Base-by-base conservation (phyloP, 768 basidiomycete genomes). In the Trametes punicea region DNA sequence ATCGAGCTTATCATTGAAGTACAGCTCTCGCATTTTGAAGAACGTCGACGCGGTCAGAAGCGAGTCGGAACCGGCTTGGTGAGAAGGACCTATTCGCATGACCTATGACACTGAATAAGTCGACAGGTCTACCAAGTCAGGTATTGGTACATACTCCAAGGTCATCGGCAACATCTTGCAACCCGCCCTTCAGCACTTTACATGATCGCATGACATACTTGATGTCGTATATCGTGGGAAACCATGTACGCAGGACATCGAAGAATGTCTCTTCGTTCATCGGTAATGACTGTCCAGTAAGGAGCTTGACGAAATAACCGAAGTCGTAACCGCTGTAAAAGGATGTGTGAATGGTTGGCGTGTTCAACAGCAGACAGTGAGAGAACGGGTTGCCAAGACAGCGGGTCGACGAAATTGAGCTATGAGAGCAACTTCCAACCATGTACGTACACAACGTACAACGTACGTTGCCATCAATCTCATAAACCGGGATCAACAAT, bases 31-130 rank as follows among this genome's bases (percentile, higher is more conserved):
- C 82, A 98, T 91, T 71, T 94, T 90, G 87, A 98, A 98, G 74
- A 98, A 98, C 0, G 92, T 92, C 2, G 88, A 84, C 2, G 93
- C 84, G 6, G 95, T 98, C 42, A 99, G 81, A 38, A 98, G 85
- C 13, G 90, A 93, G 69, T 98, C 97, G n/a, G 93, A 95, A 13
- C 97, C 96, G 9, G 96, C 94, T 74, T 97, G 96, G 71, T 97
- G 94, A 52, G 93, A 90, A 20, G 85, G 81, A 5, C 93, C 93
- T 70, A 93, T 90, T 40, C 95, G 84, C 72, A 86, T 77, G 26
- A 97, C 88, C 94, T 96, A 25, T 65, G 2, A 47, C 48, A 34
- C 13, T 56, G 44, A 42, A 48, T 23, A 27, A 20, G 44, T 26
- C 36, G 42, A 18, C 31, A 49, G 26, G 23, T 25, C 33, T 10